Evolutionary conservation across 805 yeast genomes (phyloP), one percentile per base, ranked within the genome.

Genomic region (Nakazawaea wyomingensis): DNA sequence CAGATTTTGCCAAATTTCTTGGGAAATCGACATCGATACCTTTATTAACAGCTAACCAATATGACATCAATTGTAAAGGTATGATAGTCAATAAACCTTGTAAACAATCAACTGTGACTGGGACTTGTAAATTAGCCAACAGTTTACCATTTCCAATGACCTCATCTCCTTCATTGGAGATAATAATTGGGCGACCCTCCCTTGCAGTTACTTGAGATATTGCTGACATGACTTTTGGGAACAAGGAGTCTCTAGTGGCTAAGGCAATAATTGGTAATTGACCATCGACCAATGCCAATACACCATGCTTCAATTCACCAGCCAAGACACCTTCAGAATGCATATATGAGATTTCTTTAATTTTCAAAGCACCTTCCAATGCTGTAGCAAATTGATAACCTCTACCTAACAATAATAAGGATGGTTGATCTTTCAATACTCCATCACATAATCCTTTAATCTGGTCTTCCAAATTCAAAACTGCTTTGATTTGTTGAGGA

Each of bases 251-350:
- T 60, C 95, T 80, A 5, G 99, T 91, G 41, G 97, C 98, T 62
- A 93, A 81, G 3, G 95, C 96, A 65, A 93, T 84, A 53, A 93
- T 87, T 48, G 99, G 99, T 60, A 93, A 72, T 49, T 83, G 74
- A 54, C 85, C 95, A 66, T 93, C 99, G 47, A 93, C 97, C 47
- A 93, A 75, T 6, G 99, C 99, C 57, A 93, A 77, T 26, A 88
- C 96, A 68, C 99, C 99, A 62, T 93, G 99, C 66, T 93, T 93
- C 68, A 93, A 80, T 69, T 93, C 99, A 64, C 99, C 99, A 18
- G 99, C 99, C 52, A 93, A 80, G 42, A 93, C 96, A 72, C 99
- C 99, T 71, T 93, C 99, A 17, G 97, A 88, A 65, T 93, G 99
- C 88, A 93, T 93, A 65, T 93, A 93, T 3, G 98, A 91, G 50